Evolutionary conservation across 2,329 filamentous ascomycete genomes (phyloP), one percentile per base, ranked within the genome.

Genomic region (Fusarium liriodendri): DNA sequence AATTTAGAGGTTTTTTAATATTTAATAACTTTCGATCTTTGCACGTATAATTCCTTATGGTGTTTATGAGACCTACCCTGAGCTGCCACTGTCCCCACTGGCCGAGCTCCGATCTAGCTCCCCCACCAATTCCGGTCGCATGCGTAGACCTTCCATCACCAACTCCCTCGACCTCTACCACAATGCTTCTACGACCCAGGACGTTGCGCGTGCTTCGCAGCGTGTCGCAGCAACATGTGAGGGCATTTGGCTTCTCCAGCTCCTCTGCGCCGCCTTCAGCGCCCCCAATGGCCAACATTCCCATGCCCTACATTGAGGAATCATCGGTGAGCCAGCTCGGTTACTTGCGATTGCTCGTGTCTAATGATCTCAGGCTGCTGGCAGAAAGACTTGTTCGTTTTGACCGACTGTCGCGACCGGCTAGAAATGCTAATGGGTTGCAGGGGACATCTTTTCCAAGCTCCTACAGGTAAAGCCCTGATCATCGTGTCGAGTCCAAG

Each of bases 401-500:
- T 37, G 11, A 16, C 9, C 16, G 8, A 13, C 7, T 10, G 6
- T 6, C 2, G 11, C 16, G 14, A 22, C 13, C 16, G n/a, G 20
- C 61, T 67, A 29, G 64, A 57, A 1, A 69, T 54, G 68, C 78
- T 72, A 73, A 76, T 63, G 22, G n/a, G 50, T 27, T 64, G 70
- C 80, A 93, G 93, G 93, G 84, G 93, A 95, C 80, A 95, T 95
- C 75, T 95, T 95, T 83, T 95, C 93, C 22, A 92, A 94, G 79
- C 86, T 95, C 7, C 84, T 95, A 20, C 93, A 95, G 85, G 92
- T 93, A 84, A 63, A 16, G 13, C 10, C 52, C 18, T 29, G 11
- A 3, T 35, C 20, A 4, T 38, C 55, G 18, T 47, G 61, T 25
- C 50, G 29, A 52, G 11, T 22, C 13, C 60, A 37, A 61, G 57